Percentiles rank a stretch among this genome's conserved stretches.
Evolutionary conservation across 2,329 filamentous ascomycete species (phyloP).

Genomic region (Aspergillus floridensis): DNA sequence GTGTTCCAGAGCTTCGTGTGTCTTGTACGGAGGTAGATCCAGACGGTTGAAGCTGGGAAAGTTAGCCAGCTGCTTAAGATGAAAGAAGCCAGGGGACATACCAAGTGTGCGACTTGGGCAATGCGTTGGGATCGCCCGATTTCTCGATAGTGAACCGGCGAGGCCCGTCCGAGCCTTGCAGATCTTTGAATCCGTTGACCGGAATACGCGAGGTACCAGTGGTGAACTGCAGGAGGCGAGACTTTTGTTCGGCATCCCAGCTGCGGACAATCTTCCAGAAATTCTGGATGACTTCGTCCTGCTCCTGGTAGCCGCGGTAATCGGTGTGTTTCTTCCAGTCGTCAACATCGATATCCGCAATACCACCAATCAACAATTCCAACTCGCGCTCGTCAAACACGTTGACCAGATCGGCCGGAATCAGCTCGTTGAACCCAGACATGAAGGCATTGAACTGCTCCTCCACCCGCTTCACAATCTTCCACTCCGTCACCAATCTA

Average conservation of each 20-base stretch:
- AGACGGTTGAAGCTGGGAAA: slow-evolving; percentile 83
- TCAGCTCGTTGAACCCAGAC: slow-evolving; percentile 94
- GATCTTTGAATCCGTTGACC: slow-evolving; percentile 98
- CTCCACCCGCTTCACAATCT: slow-evolving; percentile 96
- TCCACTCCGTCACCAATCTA: slow-evolving; percentile 94
- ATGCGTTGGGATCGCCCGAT: slow-evolving; percentile 81
- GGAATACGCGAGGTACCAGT: slow-evolving; percentile 97
- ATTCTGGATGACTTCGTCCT: slow-evolving; percentile 93
- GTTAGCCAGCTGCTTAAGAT: slow-evolving; percentile 4
- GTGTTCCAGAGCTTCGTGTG: slow-evolving; percentile 74
- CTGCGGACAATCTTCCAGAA: slow-evolving; percentile 96
- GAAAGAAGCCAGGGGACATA: slow-evolving; percentile 50
- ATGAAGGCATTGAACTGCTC: slow-evolving; percentile 99
- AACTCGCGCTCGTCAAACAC: slow-evolving; percentile 98
- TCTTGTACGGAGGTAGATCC: slow-evolving; percentile 91
- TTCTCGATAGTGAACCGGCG: slow-evolving; percentile 97
- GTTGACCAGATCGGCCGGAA: slow-evolving; percentile 92
- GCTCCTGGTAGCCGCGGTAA: slow-evolving; percentile 97
- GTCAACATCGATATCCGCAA: slow-evolving; percentile 98
- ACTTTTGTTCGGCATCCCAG: slow-evolving; percentile 99
- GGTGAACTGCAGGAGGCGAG: slow-evolving; percentile 89
- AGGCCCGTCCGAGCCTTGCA: slow-evolving; percentile 94
- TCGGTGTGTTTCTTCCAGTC: slow-evolving; percentile 99
- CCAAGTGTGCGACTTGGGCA: slow-evolving; percentile 98
- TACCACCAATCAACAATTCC: slow-evolving; percentile 94